Evolutionary conservation across 345 rosid genomes (phyloP).

Genomic region (Rubroshorea leprosula): DNA sequence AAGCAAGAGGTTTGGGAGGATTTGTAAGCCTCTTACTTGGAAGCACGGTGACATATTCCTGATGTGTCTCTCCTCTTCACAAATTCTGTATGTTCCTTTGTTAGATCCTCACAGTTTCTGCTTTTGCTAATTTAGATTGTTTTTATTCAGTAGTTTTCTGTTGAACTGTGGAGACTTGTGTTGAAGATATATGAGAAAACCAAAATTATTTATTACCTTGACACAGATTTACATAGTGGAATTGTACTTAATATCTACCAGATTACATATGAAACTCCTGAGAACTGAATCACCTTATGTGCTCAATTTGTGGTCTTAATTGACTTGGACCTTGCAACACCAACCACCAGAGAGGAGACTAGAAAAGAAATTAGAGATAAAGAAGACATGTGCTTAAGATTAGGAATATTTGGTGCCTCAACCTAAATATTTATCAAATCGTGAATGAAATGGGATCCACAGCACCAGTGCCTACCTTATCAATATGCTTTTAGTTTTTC

Average conservation of each 20-base stretch:
- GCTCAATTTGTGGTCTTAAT: too few species aligned
- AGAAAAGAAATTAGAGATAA: too few species aligned
- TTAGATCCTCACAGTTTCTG: conserved; percentile 4
- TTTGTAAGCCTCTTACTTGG: conserved; percentile 97
- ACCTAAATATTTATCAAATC: too few species aligned
- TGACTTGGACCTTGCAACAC: too few species aligned
- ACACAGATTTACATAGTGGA: too few species aligned
- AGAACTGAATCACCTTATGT: too few species aligned
- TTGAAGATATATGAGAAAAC: neutral
- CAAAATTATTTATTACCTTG: too few species aligned
- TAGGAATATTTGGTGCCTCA: too few species aligned
- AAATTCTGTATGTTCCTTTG: conserved; percentile 63
- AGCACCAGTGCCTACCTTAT: neutral
- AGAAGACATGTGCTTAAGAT: too few species aligned
- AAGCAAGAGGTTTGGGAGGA: conserved; percentile 64
- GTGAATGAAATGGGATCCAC: neutral
- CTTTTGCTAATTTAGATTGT: neutral
- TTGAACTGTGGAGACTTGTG: neutral
- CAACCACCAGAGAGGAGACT: too few species aligned
- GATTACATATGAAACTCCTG: too few species aligned
- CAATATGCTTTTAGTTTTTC: neutral
- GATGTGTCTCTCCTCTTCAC: conserved; percentile 93
- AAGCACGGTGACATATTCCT: conserved; percentile 92
- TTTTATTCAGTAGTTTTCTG: neutral
- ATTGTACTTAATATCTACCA: too few species aligned